phyloP scores from a whole-genome alignment of 164 flowering plant genomes.

The Vitis rupestris region DNA sequence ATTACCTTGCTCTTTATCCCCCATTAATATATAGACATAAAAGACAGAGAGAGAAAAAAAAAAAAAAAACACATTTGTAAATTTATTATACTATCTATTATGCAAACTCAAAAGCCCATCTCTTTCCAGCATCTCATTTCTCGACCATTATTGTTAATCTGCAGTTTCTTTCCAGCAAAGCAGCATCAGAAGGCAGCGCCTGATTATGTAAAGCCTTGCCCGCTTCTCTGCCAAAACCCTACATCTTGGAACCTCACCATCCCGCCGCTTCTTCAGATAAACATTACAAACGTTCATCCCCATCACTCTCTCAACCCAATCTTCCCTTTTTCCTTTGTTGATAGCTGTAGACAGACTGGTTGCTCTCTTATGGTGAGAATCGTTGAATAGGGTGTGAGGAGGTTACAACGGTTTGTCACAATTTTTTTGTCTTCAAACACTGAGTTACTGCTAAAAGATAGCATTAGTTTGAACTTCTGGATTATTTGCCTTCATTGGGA shows the following conservation, averaged over 20 bases:
- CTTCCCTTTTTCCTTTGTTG: not conserved
- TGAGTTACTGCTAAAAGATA: conserved; percentile 1
- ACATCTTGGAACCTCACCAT: not conserved
- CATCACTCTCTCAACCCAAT: not conserved
- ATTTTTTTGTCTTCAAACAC: conserved; percentile 16
- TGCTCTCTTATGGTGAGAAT: not conserved
- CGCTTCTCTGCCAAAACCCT: conserved; percentile 15
- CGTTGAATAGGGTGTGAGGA: not conserved
- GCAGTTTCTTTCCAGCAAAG: conserved; percentile 24
- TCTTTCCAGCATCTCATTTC: not conserved
- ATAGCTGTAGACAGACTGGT: not conserved
- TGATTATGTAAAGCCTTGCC: conserved; percentile 21
- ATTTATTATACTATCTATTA: not conserved
- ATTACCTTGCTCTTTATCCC: not conserved
- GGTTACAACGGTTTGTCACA: conserved; percentile 22
- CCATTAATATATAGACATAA: not conserved
- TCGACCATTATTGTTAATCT: conserved; percentile 11
- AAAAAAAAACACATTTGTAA: not conserved
- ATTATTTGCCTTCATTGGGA: conserved; percentile 8
- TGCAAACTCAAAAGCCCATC: not conserved
- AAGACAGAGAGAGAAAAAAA: too few relatives aligned
- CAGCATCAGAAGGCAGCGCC: conserved; percentile 21
- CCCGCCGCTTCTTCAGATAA: not conserved
- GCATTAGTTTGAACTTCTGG: not conserved
- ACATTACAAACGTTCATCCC: not conserved